Percentiles rank a stretch among this genome's conserved stretches.
Conservation (phyloP, 129 eudicot species). For the Gnaphalium uliginosum region DNA sequence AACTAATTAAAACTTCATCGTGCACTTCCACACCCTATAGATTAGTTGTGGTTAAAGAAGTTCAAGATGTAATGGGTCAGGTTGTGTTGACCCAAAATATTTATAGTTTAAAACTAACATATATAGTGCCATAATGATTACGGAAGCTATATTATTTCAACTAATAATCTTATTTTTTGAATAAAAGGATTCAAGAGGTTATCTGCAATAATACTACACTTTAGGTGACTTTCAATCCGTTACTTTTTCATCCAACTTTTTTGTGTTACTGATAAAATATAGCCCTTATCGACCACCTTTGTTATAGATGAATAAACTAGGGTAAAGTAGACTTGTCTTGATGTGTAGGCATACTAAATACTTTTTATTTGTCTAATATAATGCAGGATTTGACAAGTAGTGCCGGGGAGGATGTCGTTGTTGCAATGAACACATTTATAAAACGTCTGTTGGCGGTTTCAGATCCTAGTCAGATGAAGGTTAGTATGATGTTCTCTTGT, state of each 20-base stretch:
- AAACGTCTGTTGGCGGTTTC: constrained; percentile 89
- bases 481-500: constrained; percentile 18
- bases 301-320: neutral
- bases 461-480: constrained; percentile 96
- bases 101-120: neutral
- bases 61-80: neutral
- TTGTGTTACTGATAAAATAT: neutral
- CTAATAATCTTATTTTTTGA: neutral
- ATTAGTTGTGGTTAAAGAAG: neutral
- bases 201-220: neutral
- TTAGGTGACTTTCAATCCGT: neutral
- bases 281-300: neutral
- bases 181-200: neutral
- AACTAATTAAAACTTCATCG: neutral
- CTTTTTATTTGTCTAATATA: constrained; percentile 1
- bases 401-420: constrained; percentile 93
- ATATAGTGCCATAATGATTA: neutral
- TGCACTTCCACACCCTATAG: neutral
- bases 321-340: constrained; percentile 12
- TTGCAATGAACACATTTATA: constrained; percentile 94
- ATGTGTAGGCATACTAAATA: constrained; percentile 7
- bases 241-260: neutral
- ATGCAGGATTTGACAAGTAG: constrained; percentile 88
- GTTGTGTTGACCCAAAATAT: neutral
- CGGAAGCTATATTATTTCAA: neutral